phyloP scores from a whole-genome alignment of 495 filamentous ascomycete genomes.

The Podospora australis region DNA sequence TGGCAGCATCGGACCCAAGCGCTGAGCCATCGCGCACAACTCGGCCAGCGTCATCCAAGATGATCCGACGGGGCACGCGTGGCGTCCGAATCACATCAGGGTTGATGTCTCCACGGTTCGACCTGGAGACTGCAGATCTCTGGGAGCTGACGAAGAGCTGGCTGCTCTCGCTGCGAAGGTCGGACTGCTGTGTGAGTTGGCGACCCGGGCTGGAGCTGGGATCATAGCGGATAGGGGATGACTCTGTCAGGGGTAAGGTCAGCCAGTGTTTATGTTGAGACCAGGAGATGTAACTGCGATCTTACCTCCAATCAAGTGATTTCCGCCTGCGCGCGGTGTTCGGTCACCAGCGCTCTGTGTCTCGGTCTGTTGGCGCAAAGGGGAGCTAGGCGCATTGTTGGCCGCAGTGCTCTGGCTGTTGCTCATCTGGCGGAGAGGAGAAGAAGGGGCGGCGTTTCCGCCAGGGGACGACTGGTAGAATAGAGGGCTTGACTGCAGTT shows the following conservation, averaged over 20 bases:
- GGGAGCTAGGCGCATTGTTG: slow-evolving; percentile 59
- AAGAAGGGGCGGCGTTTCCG: slow-evolving; percentile 29
- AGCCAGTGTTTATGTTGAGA: background rate
- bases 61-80: slow-evolving; percentile 59
- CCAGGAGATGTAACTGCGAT: no score
- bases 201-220: slow-evolving; percentile 77
- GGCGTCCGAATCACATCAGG: slow-evolving; percentile 67
- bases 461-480: slow-evolving; percentile 72
- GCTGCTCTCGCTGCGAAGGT: slow-evolving; percentile 72
- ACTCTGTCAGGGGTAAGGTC: slow-evolving; percentile 48
- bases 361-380: slow-evolving; percentile 52
- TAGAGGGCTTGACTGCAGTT: slow-evolving; percentile 69
- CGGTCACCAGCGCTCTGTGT: slow-evolving; percentile 51
- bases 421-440: slow-evolving; percentile 47
- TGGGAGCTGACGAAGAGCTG: slow-evolving; percentile 75
- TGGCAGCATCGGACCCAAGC: slow-evolving; percentile 66
- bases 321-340: slow-evolving; percentile 64
- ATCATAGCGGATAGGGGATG: slow-evolving; percentile 83
- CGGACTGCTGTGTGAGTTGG: slow-evolving; percentile 51
- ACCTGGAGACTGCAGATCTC: slow-evolving; percentile 45
- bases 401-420: slow-evolving; percentile 51
- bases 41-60: slow-evolving; percentile 76
- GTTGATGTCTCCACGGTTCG: slow-evolving; percentile 76
- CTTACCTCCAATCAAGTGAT: slow-evolving; percentile 58
- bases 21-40: slow-evolving; percentile 51